Conservation (phyloP, 495 filamentous ascomycete genomes). For the Penicillium paxilli region DNA sequence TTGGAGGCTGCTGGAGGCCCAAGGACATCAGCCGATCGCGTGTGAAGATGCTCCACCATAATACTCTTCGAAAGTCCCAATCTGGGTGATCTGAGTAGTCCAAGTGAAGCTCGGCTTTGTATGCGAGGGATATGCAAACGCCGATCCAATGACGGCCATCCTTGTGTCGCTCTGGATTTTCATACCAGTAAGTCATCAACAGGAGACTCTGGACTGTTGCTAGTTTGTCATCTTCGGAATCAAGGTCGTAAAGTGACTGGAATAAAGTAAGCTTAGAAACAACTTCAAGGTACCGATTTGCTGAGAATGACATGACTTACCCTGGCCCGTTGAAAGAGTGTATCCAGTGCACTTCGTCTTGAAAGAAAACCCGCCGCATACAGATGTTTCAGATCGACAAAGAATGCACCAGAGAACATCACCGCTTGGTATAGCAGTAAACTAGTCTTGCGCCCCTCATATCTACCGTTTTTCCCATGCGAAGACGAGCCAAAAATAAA, state of each 20-base stretch:
- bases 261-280: neutral
- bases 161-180: constrained; percentile 9
- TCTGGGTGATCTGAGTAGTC: neutral
- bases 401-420: constrained; percentile 68
- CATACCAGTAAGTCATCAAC: constrained; percentile 21
- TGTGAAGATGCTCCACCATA: constrained; percentile 21
- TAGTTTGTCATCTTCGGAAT: constrained; percentile 9
- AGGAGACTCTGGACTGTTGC: constrained; percentile 11
- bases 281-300: neutral
- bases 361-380: constrained; percentile 56
- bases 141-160: constrained; percentile 17
- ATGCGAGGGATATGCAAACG: constrained; percentile 7
- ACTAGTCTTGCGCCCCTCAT: constrained; percentile 57
- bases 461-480: constrained; percentile 29
- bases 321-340: constrained; percentile 7
- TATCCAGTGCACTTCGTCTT: constrained; percentile 6
- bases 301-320: neutral
- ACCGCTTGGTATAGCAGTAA: constrained; percentile 69
- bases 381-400: constrained; percentile 63
- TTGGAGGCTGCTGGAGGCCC: constrained; percentile 8
- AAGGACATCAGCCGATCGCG: constrained; percentile 13
- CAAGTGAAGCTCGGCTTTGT: constrained; percentile 8
- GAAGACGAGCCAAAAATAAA: constrained; percentile 45
- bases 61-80: constrained; percentile 5
- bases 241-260: constrained; percentile 14